phyloP scores from a whole-genome alignment of 345 rosid species.

The Ailanthus altissimus region DNA sequence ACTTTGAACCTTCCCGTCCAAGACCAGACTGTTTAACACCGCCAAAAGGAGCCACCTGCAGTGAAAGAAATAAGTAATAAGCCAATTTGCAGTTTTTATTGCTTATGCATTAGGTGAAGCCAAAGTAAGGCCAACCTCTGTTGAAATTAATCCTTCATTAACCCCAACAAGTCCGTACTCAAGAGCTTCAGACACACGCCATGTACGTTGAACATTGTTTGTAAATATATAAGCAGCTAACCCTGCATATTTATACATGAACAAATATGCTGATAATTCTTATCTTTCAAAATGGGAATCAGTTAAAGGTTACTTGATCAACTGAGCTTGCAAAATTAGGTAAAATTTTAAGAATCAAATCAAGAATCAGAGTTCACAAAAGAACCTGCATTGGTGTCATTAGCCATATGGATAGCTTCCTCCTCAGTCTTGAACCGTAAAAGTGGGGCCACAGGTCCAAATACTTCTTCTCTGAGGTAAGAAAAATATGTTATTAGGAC shows the following conservation, averaged over 20 bases:
- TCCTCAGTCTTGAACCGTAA: constrained; percentile 83
- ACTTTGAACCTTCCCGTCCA: constrained; percentile 98
- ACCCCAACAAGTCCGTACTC: constrained; percentile 91
- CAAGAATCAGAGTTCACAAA: constrained; percentile 6
- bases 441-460: constrained; percentile 97
- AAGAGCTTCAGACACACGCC: constrained; percentile 94
- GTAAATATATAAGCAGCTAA: constrained; percentile 94
- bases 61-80: constrained; percentile 15
- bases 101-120: neutral
- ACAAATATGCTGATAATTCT: constrained; percentile 10
- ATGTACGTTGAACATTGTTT: constrained; percentile 76
- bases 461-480: constrained; percentile 77
- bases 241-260: constrained; percentile 48
- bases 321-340: neutral
- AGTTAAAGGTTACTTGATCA: neutral
- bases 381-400: constrained; percentile 84
- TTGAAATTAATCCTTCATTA: constrained; percentile 91
- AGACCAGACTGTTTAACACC: constrained; percentile 95
- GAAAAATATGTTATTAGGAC: neutral
- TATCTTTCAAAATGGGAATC: constrained; percentile 4
- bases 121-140: constrained; percentile 57
- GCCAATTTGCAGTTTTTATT: constrained; percentile 11
- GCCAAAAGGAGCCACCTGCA: constrained; percentile 97
- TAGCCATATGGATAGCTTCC: constrained; percentile 79
- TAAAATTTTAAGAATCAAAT: neutral